phyloP scores from a whole-genome alignment of 805 yeast genomes.

The Cyberlindnera saturnus region DNA sequence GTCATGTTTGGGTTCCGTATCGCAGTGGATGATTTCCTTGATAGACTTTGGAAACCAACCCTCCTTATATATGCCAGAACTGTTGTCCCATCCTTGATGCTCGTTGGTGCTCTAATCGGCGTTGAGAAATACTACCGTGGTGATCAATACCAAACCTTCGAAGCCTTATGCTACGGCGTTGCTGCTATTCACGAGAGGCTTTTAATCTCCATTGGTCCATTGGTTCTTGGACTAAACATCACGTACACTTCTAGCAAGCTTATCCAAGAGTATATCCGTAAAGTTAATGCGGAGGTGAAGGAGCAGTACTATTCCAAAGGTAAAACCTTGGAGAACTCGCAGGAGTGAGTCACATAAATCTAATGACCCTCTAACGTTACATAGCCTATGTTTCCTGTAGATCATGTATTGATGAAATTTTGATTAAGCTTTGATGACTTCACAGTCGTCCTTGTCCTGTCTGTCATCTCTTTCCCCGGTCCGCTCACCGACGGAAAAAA shows the following conservation, averaged over 20 bases:
- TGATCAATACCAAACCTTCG: no score
- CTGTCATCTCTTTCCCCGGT: constrained; percentile 1
- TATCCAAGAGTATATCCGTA: constrained; percentile 4
- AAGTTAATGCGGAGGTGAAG: constrained; percentile 41
- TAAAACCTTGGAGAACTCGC: constrained; percentile 38
- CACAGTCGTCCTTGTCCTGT: no score
- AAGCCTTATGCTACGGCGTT: no score
- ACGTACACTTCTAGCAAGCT: neutral
- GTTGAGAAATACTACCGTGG: no score
- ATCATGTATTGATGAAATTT: neutral
- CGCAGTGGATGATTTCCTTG: neutral
- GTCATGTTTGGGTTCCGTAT: neutral
- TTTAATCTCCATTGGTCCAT: no score
- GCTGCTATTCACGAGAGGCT: no score
- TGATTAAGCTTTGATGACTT: no score
- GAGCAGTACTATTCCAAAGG: constrained; percentile 54
- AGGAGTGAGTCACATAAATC: neutral
- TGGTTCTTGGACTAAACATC: no score
- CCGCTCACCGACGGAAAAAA: neutral
- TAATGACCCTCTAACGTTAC: neutral
- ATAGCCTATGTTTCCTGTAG: no score
- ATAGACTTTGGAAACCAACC: neutral
- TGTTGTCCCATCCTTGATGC: no score
- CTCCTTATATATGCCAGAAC: no score
- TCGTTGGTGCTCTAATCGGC: no score